Percentiles rank a stretch among this genome's conserved stretches.
phyloP scores from a whole-genome alignment of 139 green algal genomes.

The Chlorella sorokiniana region DNA sequence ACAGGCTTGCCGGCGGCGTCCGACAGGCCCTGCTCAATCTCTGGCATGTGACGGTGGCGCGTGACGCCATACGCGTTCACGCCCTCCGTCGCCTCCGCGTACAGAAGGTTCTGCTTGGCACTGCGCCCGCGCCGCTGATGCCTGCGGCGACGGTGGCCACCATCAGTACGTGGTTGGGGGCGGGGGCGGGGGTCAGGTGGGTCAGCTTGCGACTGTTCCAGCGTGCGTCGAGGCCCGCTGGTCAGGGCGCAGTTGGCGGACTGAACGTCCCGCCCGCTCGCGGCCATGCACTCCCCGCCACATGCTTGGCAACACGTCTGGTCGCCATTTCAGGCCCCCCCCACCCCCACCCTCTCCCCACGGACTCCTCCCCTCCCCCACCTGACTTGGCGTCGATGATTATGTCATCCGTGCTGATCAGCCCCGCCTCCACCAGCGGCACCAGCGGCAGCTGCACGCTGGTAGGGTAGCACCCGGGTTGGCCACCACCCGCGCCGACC shows the following conservation, averaged over 20 bases:
- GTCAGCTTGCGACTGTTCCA: no score
- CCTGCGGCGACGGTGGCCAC: no score
- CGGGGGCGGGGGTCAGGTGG: no score
- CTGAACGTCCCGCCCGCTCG: no score
- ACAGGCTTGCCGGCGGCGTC: conserved; percentile 79
- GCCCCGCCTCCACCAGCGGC: conserved; percentile 72
- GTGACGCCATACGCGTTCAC: conserved; percentile 87
- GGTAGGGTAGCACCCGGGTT: conserved; percentile 98
- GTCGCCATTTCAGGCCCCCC: no score
- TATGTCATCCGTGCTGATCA: conserved; percentile 91
- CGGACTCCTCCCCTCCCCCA: not conserved
- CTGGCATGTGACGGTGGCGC: conserved; percentile 93
- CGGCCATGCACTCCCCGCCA: no score
- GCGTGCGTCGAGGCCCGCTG: no score
- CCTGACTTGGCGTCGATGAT: conserved; percentile 98
- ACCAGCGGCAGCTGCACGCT: conserved; percentile 84
- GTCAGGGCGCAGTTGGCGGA: no score
- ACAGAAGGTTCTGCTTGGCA: conserved; percentile 93
- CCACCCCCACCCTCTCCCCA: no score
- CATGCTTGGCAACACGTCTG: no score
- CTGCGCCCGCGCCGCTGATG: conserved; percentile 86
- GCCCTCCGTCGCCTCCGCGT: conserved; percentile 88
- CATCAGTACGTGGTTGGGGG: no score
- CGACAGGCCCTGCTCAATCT: conserved; percentile 93
- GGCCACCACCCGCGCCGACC: conserved; percentile 86